Conservation (phyloP, 352 stramenopile species). For the Phytophthora europaea region DNA sequence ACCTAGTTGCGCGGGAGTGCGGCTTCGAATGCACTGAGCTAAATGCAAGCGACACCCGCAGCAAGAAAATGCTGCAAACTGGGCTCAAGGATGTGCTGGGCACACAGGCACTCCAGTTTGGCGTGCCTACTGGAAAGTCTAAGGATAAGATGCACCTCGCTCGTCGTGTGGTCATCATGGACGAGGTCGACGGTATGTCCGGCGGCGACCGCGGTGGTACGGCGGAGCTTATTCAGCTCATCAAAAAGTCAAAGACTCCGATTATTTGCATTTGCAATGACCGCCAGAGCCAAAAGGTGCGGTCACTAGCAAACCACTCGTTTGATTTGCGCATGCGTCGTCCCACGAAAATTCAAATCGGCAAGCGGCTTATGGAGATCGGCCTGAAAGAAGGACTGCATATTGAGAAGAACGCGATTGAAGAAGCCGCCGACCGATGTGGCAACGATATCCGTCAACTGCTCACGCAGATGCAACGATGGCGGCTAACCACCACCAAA, state of each 20-base stretch:
- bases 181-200: conserved; percentile 99
- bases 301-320: conserved; percentile 97
- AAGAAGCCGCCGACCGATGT: conserved; percentile 97
- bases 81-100: conserved; percentile 94
- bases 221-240: conserved; percentile 98
- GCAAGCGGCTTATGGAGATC: conserved; percentile 94
- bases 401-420: conserved; percentile 97
- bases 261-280: conserved; percentile 99
- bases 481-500: conserved; percentile 82
- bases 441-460: conserved; percentile 99
- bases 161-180: conserved; percentile 98
- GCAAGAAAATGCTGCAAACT: conserved; percentile 96
- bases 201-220: conserved; percentile 97
- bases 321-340: conserved; percentile 97
- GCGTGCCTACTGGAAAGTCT: conserved; percentile 37
- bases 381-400: conserved; percentile 89
- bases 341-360: conserved; percentile 95
- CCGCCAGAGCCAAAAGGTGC: conserved; percentile 95
- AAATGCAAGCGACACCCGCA: conserved; percentile 98
- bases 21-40: conserved; percentile 96
- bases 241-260: conserved; percentile 98
- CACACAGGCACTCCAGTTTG: conserved; percentile 94
- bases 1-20: conserved; percentile 90
- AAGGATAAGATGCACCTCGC: conserved; percentile 71
- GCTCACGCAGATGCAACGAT: conserved; percentile 98